Conservation (phyloP, 75 land plant genomes). For the Pinus albicaulis region DNA sequence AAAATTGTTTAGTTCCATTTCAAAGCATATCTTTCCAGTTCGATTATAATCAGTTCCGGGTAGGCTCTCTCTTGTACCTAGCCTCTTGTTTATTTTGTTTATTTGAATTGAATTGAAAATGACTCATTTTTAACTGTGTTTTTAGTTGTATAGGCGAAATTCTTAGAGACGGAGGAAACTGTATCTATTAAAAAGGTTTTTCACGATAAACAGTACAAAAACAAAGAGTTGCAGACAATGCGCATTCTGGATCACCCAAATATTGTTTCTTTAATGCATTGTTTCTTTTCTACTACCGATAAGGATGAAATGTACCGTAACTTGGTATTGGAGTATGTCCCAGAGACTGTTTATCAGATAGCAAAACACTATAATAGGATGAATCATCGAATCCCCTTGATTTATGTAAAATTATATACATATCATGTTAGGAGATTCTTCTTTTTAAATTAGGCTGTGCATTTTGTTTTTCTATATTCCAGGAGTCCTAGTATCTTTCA, state of each 20-base stretch:
- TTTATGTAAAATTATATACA: slow-evolving; percentile 86
- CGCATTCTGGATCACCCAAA: slow-evolving; percentile 90
- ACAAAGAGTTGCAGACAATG: slow-evolving; percentile 88
- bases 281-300: slow-evolving; percentile 90
- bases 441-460: background rate
- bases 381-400: slow-evolving; percentile 87
- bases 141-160: slow-evolving; percentile 63
- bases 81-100: too few species aligned
- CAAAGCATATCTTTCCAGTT: too few species aligned
- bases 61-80: background rate
- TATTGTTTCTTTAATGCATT: slow-evolving; percentile 76
- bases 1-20: too few species aligned
- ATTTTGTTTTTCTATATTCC: background rate
- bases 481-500: too few species aligned
- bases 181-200: slow-evolving; percentile 91
- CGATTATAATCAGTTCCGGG: slow-evolving; percentile 14
- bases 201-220: slow-evolving; percentile 88
- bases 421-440: slow-evolving; percentile 66
- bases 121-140: background rate
- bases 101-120: too few species aligned
- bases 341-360: slow-evolving; percentile 86
- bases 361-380: slow-evolving; percentile 89
- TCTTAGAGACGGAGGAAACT: slow-evolving; percentile 86
- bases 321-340: slow-evolving; percentile 86
- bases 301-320: slow-evolving; percentile 89